Base-by-base conservation (phyloP, 345 rosid species). In the Populus deltoides region DNA sequence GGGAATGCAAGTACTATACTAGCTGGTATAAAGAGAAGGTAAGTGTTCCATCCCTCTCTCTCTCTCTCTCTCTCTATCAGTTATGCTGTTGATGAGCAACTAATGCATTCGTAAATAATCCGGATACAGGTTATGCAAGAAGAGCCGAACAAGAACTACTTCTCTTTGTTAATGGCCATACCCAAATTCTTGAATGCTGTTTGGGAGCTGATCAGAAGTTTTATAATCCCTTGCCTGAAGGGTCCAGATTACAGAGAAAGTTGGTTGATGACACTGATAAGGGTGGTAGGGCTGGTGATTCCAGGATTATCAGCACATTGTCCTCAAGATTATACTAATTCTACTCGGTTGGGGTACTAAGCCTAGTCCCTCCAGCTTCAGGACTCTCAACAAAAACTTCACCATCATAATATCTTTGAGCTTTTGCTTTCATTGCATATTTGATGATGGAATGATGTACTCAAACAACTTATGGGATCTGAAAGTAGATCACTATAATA, bases 131-230 rank as follows among this genome's bases (percentile, higher is more conserved):
- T 88, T 47, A 57, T 78, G 41, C 73, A 68, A 31, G 89, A 84
- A 77, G 86, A 87, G 77, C 87, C 86, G 1, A 49, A 83, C 68
- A 77, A 84, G 25, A 86, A 88, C 81, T 88, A 90, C 85, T 84
- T 83, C 49, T 81, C 38, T 13, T 38, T 75, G 55, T 61, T 80
- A 71, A 76, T 68, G 68, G 17, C 53, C 41, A 83, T 84, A 66
- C 85, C 84, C 17, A 81, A 66, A 73, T 12, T 81, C 38, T 39
- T 83, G 35, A 84, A 17, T 80, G 88, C 87, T 22, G 59, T 63
- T n/a, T 85, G 86, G 91, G 89, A 88, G 86, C 81, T 88, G 10
- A 66, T 85, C 33, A 85, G 91, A 36, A 72, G 88, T 36, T 85
- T 85, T 78, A 80, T 83, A 45, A 18, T 88, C 41, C 79, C 66